Evolutionary conservation across 2,329 filamentous ascomycete species (phyloP).

Genomic region (Bipolaris zeicola): DNA sequence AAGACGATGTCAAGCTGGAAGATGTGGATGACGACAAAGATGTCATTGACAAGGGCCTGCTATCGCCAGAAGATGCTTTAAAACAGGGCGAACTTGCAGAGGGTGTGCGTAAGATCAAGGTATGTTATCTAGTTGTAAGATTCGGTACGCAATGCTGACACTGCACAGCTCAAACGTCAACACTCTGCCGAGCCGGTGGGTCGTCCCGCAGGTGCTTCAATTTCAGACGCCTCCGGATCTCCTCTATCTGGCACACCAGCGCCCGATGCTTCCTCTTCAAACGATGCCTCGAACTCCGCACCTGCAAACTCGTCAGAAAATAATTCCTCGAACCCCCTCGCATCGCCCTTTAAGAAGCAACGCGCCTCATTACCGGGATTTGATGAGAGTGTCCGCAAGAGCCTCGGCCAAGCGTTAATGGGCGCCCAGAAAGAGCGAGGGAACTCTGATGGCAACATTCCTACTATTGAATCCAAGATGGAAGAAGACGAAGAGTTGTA

Average conservation of each 20-base stretch:
- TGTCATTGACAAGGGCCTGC: constrained; percentile 57
- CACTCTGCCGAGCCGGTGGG: constrained; percentile 74
- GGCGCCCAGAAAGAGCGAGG: constrained; percentile 41
- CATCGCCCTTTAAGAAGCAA: constrained; percentile 78
- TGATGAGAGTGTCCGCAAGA: constrained; percentile 51
- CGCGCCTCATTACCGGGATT: constrained; percentile 65
- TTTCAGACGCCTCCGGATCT: constrained; percentile 33
- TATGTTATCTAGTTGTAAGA: constrained; percentile 49
- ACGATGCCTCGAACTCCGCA: constrained; percentile 37
- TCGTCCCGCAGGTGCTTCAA: constrained; percentile 33
- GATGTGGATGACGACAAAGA: constrained; percentile 63
- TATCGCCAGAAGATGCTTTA: constrained; percentile 73
- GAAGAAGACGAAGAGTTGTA: constrained; percentile 55
- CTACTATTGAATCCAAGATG: constrained; percentile 42
- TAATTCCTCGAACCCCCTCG: constrained; percentile 59
- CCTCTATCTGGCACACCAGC: constrained; percentile 35
- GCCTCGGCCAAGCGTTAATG: constrained; percentile 41
- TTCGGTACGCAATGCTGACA: constrained; percentile 22
- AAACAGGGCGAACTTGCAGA: constrained; percentile 77
- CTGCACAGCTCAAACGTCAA: constrained; percentile 73
- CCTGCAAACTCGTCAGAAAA: constrained; percentile 48
- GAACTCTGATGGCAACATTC: constrained; percentile 40
- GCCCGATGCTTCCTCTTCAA: constrained; percentile 19
- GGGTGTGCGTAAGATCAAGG: constrained; percentile 80
- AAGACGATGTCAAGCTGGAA: constrained; percentile 69